A percentile compares a stretch with the other conserved stretches of the same genome.
Evolutionary conservation across 805 yeast genomes (phyloP).

Genomic region (Torulaspora microellipsoides): DNA sequence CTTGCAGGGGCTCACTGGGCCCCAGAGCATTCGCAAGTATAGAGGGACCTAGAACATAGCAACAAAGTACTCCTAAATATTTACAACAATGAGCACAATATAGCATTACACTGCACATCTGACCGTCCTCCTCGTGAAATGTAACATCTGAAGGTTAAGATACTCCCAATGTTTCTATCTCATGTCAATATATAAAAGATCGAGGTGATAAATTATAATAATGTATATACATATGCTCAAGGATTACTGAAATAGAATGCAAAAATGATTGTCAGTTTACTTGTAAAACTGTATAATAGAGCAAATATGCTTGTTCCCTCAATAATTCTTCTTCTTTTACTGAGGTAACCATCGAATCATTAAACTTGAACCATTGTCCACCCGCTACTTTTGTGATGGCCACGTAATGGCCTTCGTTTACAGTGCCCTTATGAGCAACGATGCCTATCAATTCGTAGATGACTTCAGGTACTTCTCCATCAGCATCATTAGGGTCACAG

Average conservation of each 20-base stretch:
- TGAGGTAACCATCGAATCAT: slow-evolving; percentile 76
- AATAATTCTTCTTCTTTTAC: slow-evolving; percentile 63
- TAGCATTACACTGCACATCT: no score
- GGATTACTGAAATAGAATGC: slow-evolving; percentile 7
- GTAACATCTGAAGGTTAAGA: no score
- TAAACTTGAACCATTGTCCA: slow-evolving; percentile 86
- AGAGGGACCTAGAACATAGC: no score
- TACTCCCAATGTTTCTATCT: no score
- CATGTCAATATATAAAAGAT: no score
- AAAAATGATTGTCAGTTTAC: slow-evolving; percentile 16
- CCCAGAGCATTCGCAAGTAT: no score
- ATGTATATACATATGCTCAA: slow-evolving; percentile 5
- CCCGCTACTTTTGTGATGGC: slow-evolving; percentile 68
- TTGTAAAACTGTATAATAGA: slow-evolving; percentile 54
- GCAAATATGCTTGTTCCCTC: slow-evolving; percentile 70
- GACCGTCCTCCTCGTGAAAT: no score
- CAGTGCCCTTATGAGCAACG: slow-evolving; percentile 86
- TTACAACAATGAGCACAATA: no score
- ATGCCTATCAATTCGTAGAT: slow-evolving; percentile 81
- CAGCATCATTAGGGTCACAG: slow-evolving; percentile 20
- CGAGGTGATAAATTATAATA: not conserved
- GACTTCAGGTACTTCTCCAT: slow-evolving; percentile 34
- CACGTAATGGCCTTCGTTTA: slow-evolving; percentile 93
- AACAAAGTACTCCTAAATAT: no score
- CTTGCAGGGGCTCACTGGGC: no score